These are phyloP conservation scores for Lophiotrema nucula DNA, from an alignment of 495 filamentous ascomycete species.

Conservation along the genomic window DNA sequence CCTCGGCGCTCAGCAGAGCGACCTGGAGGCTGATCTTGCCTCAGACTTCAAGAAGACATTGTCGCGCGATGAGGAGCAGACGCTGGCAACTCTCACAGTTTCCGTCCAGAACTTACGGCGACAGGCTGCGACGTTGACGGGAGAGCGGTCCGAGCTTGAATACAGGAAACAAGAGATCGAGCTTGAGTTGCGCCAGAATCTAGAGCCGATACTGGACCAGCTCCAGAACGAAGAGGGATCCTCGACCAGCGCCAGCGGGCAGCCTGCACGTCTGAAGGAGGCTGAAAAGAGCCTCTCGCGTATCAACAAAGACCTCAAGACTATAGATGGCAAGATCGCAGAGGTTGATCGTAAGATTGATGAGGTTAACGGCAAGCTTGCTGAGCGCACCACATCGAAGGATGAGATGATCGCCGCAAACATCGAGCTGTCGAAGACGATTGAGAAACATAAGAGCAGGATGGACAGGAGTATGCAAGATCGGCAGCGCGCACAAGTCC, in stretches of 20 bases:
- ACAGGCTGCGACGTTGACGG: slow-evolving; percentile 70
- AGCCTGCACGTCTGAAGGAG: slow-evolving; percentile 64
- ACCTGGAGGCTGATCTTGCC: slow-evolving; percentile 73
- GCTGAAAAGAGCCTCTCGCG: slow-evolving; percentile 80
- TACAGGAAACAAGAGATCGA: slow-evolving; percentile 75
- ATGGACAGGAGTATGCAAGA: slow-evolving; percentile 91
- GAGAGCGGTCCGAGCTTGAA: slow-evolving; percentile 74
- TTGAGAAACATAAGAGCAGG: slow-evolving; percentile 83
- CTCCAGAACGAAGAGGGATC: slow-evolving; percentile 76
- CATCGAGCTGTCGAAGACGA: slow-evolving; percentile 73
- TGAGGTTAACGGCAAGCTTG: slow-evolving; percentile 61
- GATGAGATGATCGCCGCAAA: slow-evolving; percentile 64
- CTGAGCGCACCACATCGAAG: slow-evolving; percentile 62
- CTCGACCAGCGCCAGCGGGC: slow-evolving; percentile 52
- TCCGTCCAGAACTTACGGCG: slow-evolving; percentile 70
- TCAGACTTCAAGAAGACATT: slow-evolving; percentile 92
- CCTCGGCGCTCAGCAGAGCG: slow-evolving; percentile 67
- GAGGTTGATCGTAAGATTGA: slow-evolving; percentile 60
- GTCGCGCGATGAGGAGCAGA: slow-evolving; percentile 74
- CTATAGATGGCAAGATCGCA: slow-evolving; percentile 34
- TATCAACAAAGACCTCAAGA: slow-evolving; percentile 58
- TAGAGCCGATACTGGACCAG: slow-evolving; percentile 82
- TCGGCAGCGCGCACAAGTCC: slow-evolving; percentile 71
- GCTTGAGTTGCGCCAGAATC: slow-evolving; percentile 79
- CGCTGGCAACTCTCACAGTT: slow-evolving; percentile 67